phyloP scores from a whole-genome alignment of 2,329 filamentous ascomycete genomes.

The Paraconiothyrium sp. region DNA sequence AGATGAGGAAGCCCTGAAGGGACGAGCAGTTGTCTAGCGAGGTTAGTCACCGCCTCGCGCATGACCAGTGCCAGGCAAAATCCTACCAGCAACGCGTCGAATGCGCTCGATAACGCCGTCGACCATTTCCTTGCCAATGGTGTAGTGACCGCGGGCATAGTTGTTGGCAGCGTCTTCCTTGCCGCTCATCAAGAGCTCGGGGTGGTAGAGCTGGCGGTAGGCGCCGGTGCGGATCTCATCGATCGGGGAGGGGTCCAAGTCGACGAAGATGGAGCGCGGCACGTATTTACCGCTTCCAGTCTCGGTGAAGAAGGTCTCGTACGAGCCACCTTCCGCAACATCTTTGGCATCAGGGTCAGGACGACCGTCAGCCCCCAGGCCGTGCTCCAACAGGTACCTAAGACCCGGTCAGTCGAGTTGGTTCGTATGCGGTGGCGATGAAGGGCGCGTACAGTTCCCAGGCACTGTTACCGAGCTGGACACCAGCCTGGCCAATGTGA shows the following conservation, averaged over 20 bases:
- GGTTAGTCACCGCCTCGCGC: slow-evolving; percentile 17
- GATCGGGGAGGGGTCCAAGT: slow-evolving; percentile 76
- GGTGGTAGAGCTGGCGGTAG: slow-evolving; percentile 77
- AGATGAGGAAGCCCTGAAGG: slow-evolving; percentile 77
- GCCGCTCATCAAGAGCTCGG: slow-evolving; percentile 75
- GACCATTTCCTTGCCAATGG: slow-evolving; percentile 79
- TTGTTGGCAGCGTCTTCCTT: slow-evolving; percentile 83
- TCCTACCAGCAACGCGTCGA: slow-evolving; percentile 72
- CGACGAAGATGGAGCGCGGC: slow-evolving; percentile 76
- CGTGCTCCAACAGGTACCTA: slow-evolving; percentile 78
- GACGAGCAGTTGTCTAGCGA: slow-evolving; percentile 73
- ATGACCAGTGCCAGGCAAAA: neutral
- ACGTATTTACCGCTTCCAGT: slow-evolving; percentile 77
- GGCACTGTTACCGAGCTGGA: slow-evolving; percentile 77
- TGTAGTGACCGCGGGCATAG: slow-evolving; percentile 80
- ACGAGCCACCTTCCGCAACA: slow-evolving; percentile 69
- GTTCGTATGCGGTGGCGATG: slow-evolving; percentile 20
- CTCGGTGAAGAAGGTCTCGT: slow-evolving; percentile 79
- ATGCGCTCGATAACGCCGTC: slow-evolving; percentile 75
- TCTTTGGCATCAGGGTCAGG: slow-evolving; percentile 70
- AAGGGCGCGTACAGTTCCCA: slow-evolving; percentile 75
- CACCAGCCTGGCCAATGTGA: slow-evolving; percentile 76
- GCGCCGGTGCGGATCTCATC: slow-evolving; percentile 76
- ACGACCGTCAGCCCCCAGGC: slow-evolving; percentile 71
- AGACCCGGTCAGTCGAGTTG: slow-evolving; percentile 31